Evolutionary conservation across 2,329 filamentous ascomycete genomes (phyloP).

Genomic region (Daldinia eschscholtzii): DNA sequence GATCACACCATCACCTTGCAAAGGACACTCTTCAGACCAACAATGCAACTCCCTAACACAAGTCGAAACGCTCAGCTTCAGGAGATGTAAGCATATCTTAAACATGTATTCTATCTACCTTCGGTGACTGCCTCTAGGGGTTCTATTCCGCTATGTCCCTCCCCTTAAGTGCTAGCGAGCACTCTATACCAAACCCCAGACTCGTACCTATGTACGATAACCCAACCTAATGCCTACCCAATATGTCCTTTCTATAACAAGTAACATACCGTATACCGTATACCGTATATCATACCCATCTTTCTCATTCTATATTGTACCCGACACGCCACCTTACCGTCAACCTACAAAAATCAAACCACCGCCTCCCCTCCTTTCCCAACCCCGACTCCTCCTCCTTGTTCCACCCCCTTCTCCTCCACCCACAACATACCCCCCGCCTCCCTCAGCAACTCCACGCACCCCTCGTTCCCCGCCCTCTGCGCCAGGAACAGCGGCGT

Average conservation of each 20-base stretch:
- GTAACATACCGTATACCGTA: background rate
- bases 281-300: background rate
- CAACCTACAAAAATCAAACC: background rate
- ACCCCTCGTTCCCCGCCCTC: constrained; percentile 67
- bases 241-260: background rate
- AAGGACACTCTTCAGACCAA: too few species aligned
- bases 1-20: background rate
- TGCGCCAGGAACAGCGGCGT: constrained; percentile 74
- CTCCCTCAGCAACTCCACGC: constrained; percentile 66
- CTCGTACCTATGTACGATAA: background rate
- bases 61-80: too few species aligned
- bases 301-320: background rate
- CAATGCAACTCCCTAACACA: too few species aligned
- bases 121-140: too few species aligned
- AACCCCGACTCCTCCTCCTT: constrained; percentile 50
- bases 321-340: background rate
- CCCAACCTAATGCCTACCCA: background rate
- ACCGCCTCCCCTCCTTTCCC: background rate
- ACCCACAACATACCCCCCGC: constrained; percentile 73
- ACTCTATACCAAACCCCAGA: background rate
- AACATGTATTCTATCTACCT: too few species aligned
- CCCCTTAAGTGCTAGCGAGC: background rate
- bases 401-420: constrained; percentile 50
- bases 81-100: too few species aligned
- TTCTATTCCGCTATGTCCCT: background rate